A percentile compares a stretch with the other conserved stretches of the same genome.
Conservation (phyloP, 208 protist genomes). For the Crithidia mellificae region DNA sequence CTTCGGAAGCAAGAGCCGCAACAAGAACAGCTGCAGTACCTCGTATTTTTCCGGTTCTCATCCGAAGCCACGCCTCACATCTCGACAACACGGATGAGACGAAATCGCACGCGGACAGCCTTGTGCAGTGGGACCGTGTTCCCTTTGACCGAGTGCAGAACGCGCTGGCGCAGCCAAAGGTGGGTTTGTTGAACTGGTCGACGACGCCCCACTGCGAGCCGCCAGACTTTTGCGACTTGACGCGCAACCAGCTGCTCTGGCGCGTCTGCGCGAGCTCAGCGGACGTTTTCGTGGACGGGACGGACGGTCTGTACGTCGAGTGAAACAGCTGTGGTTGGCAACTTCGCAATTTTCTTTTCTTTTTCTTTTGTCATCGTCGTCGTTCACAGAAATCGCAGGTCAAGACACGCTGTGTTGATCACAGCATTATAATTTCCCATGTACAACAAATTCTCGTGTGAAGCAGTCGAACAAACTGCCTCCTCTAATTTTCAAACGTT, state of each 20-base stretch:
- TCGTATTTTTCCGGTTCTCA: conserved; percentile 10
- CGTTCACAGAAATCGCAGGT: too few species aligned
- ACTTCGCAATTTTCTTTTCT: too few species aligned
- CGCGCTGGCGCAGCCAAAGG: conserved; percentile 27
- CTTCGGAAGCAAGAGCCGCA: not conserved
- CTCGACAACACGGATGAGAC: not conserved
- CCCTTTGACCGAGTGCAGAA: not conserved
- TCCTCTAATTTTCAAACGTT: too few species aligned
- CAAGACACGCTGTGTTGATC: too few species aligned
- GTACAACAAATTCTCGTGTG: too few species aligned
- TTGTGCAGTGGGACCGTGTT: conserved; percentile 8
- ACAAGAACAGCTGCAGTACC: too few species aligned
- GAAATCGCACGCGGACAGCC: not conserved
- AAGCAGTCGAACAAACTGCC: too few species aligned
- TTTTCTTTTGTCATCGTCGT: too few species aligned
- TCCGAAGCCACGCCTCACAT: not conserved
- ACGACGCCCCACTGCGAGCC: conserved; percentile 78
- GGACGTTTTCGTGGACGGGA: conserved; percentile 42
- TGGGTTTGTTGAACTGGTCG: conserved; percentile 39
- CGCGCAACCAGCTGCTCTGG: conserved; percentile 22
- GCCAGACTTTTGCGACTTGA: conserved; percentile 41
- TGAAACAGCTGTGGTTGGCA: not conserved
- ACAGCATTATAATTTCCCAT: too few species aligned
- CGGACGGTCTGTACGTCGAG: conserved; percentile 23
- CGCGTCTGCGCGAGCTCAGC: conserved; percentile 5